Evolutionary conservation across 2,329 filamentous ascomycete species (phyloP), one percentile per base, ranked within the genome.

Genomic region (Curvularia sp.): DNA sequence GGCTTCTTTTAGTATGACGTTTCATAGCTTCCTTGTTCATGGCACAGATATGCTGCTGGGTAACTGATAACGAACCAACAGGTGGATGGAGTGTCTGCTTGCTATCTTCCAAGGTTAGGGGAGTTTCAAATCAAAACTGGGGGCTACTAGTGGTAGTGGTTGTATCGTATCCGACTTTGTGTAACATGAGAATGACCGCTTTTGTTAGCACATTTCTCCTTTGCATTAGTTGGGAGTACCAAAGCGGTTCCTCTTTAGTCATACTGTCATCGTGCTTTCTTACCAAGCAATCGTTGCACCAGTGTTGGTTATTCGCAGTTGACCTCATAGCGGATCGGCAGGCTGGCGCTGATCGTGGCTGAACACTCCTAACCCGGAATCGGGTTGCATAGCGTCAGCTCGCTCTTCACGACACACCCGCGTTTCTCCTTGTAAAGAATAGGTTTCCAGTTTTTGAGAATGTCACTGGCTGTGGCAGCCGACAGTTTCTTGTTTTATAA

Each of bases 41-140:
- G 53, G 46, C 50, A 59, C 56, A 65, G 49, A 57, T 65, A 61
- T 45, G 53, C 30, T 38, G 12, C 39, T 54, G 50, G 48, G 30
- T 32, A 55, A 47, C 51, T 65, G 67, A 72, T 74, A 74, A 69
- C 64, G 57, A 49, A 34, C 46, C 50, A 52, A 64, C 54, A 62
- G 64, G 64, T 56, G 63, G 64, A 57, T 39, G 45, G 54, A 46
- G 23, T 53, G 21, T 12, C 28, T 51, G 36, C 21, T 46, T 50
- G 65, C 65, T 66, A 70, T 67, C 68, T 54, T 60, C 51, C 59
- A 59, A 65, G 50, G 57, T 68, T 66, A 60, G 64, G 61, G 60
- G 53, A 60, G 15, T 36, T 42, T 52, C 19, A 38, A 15, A 42
- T 28, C 48, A 60, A 62, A 49, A 53, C 66, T 65, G 60, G 65